Conservation (phyloP, 192 early-diverging fungal genomes). For the Backusella liffmaniae region DNA sequence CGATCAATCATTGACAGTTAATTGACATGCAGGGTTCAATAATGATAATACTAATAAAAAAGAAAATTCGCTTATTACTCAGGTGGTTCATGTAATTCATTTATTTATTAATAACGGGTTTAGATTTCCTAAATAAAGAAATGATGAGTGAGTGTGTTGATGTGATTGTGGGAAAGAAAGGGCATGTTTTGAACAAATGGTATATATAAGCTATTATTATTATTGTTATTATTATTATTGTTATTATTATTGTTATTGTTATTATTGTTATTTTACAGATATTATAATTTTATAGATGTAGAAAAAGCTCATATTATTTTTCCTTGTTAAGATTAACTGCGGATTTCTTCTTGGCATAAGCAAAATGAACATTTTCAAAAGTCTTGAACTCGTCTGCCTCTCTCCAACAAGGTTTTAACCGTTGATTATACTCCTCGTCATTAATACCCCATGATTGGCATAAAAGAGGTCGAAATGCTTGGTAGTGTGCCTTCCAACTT, state of each 20-base stretch:
- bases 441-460: conserved; percentile 23
- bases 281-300: neutral
- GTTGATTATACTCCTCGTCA: conserved; percentile 27
- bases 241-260: neutral
- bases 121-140: too few relatives aligned
- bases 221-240: neutral
- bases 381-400: conserved; percentile 38
- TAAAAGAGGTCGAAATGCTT: conserved; percentile 29
- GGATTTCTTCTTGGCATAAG: conserved; percentile 37
- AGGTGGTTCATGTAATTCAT: neutral
- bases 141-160: neutral
- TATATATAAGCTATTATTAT: neutral
- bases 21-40: neutral
- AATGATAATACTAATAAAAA: too few relatives aligned
- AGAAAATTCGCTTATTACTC: too few relatives aligned
- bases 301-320: neutral
- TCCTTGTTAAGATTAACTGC: neutral
- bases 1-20: neutral
- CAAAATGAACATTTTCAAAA: conserved; percentile 43
- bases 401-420: conserved; percentile 23
- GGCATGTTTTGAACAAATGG: neutral
- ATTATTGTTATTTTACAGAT: neutral
- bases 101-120: neutral
- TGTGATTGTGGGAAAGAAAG: neutral
- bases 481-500: conserved; percentile 32